Evolutionary conservation across 345 rosid species (phyloP).

Genomic region (Physaria fendleri): DNA sequence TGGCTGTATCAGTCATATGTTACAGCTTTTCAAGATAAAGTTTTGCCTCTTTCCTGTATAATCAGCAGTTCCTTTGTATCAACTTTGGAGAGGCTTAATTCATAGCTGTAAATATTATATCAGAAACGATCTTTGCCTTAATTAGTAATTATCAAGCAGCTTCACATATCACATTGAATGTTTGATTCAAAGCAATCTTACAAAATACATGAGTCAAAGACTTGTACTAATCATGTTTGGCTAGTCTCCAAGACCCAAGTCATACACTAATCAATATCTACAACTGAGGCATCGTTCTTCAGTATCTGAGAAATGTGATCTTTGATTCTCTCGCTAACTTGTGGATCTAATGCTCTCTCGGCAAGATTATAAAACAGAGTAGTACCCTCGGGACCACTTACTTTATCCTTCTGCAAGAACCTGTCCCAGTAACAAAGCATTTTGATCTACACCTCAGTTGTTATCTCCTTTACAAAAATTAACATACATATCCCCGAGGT

Average conservation of each 20-base stretch:
- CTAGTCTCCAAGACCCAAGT: neutral
- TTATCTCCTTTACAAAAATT: neutral
- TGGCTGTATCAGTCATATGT: slow-evolving; percentile 5
- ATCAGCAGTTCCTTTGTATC: slow-evolving; percentile 5
- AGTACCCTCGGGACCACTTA: slow-evolving; percentile 77
- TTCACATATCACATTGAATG: neutral
- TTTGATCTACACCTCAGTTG: neutral
- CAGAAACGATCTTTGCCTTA: neutral
- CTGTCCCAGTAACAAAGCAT: slow-evolving; percentile 24
- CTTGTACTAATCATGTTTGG: neutral
- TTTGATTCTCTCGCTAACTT: slow-evolving; percentile 51
- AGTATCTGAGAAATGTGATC: slow-evolving; percentile 70
- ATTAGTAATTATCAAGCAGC: neutral
- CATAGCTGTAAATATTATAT: too few species aligned
- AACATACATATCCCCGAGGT: neutral
- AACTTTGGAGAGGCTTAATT: slow-evolving; percentile 1
- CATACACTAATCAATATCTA: slow-evolving; percentile 32
- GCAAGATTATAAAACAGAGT: slow-evolving; percentile 72
- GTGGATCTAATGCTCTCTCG: slow-evolving; percentile 80
- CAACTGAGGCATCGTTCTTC: slow-evolving; percentile 42
- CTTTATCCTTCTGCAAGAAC: slow-evolving; percentile 84
- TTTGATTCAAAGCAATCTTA: neutral
- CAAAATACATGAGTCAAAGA: slow-evolving; percentile 2
- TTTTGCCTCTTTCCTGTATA: slow-evolving; percentile 14
- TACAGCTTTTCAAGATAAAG: slow-evolving; percentile 6